Percentiles rank a stretch among this genome's conserved stretches.
Conservation (phyloP, 1,139 yeast species). For the Candida sp. region DNA sequence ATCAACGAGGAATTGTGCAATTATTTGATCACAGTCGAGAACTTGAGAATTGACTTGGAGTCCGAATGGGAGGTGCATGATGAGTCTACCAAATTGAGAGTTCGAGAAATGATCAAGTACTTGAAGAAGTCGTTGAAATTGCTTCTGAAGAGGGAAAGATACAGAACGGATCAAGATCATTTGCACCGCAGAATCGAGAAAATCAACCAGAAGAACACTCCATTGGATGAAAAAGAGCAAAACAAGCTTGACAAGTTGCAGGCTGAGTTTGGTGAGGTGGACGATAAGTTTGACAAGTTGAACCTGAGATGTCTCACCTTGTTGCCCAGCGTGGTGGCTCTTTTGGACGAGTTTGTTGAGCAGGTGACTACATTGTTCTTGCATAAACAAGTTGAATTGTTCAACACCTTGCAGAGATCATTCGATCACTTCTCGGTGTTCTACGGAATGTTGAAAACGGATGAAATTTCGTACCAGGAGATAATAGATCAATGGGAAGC, state of each 20-base stretch:
- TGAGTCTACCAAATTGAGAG: constrained; percentile 32
- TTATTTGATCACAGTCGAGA: constrained; percentile 32
- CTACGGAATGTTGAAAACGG: constrained; percentile 34
- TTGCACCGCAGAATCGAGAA: constrained; percentile 44
- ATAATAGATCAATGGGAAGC: constrained; percentile 41
- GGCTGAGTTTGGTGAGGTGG: constrained; percentile 30
- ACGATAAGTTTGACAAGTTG: constrained; percentile 33
- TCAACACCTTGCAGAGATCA: constrained; percentile 28
- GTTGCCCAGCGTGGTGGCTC: constrained; percentile 50
- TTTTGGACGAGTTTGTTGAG: constrained; percentile 57
- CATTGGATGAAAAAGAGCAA: constrained; percentile 43
- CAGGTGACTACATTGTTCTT: constrained; percentile 38
- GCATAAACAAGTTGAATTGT: constrained; percentile 35
- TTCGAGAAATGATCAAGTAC: constrained; percentile 42
- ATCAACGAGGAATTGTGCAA: constrained; percentile 33
- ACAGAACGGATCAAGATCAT: constrained; percentile 46
- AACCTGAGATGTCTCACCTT: constrained; percentile 42
- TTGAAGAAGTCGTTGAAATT: constrained; percentile 42
- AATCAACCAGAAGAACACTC: constrained; percentile 39
- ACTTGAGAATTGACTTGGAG: constrained; percentile 33
- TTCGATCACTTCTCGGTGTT: constrained; percentile 35
- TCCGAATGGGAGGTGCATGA: constrained; percentile 35
- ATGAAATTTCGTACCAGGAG: constrained; percentile 21
- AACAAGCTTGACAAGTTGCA: constrained; percentile 33
- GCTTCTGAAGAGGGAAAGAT: constrained; percentile 47